Evolutionary conservation across 2,329 filamentous ascomycete genomes (phyloP).

Genomic region (Hypoxylon sp.): DNA sequence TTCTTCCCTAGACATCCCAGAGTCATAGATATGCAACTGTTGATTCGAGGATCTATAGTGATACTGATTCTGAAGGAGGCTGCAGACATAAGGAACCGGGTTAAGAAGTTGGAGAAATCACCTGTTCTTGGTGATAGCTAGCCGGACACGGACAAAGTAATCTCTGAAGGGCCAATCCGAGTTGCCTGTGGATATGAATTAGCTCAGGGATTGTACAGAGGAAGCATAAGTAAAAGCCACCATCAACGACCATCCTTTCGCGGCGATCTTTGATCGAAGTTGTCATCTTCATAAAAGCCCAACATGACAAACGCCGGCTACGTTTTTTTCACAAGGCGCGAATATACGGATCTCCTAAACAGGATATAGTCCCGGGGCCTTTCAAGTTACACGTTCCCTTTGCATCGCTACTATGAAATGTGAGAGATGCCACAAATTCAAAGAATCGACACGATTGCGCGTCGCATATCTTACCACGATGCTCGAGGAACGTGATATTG

Average conservation of each 20-base stretch:
- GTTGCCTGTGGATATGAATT: constrained; percentile 7
- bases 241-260: background rate
- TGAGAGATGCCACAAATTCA: constrained; percentile 10
- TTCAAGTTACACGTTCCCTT: constrained; percentile 1
- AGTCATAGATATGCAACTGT: background rate
- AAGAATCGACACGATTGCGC: background rate
- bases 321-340: constrained; percentile 1
- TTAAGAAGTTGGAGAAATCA: constrained; percentile 6
- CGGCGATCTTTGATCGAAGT: constrained; percentile 3
- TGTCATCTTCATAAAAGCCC: constrained; percentile 1
- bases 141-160: background rate
- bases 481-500: constrained; percentile 31
- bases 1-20: background rate
- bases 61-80: constrained; percentile 32
- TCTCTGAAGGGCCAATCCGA: constrained; percentile 4
- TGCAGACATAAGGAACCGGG: background rate
- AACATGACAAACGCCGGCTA: constrained; percentile 14
- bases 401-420: constrained; percentile 15
- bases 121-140: background rate
- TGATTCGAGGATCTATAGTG: constrained; percentile 5
- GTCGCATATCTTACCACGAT: constrained; percentile 25
- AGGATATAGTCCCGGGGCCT: constrained; percentile 4
- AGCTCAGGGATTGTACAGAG: constrained; percentile 4
- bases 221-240: background rate
- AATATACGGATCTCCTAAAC: constrained; percentile 9